Base-by-base conservation (phyloP, 2,329 filamentous ascomycete species). In the Xylariaceae sp. region DNA sequence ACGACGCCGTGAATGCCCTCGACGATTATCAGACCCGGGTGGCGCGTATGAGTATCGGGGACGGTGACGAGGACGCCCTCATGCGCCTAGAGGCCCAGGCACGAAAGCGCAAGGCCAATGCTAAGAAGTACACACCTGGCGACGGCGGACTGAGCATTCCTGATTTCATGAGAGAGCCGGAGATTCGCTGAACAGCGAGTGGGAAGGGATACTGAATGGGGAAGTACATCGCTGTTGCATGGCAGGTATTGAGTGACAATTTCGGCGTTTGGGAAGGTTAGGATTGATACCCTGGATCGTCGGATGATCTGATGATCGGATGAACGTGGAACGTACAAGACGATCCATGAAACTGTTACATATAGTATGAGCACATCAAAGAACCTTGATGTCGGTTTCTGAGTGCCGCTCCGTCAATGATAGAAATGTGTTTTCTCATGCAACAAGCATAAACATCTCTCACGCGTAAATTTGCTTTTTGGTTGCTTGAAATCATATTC, bases 161-260 rank as follows among this genome's bases (percentile, higher is more conserved):
- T 1, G 72, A 72, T 44, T 74, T 75, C 50, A 72, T 76, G 70
- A 64, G 72, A 27, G 74, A 77, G 23, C 70, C 72, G 1, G 73
- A 76, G 52, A 74, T 77, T 35, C 73, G 75, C 10, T 77, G 45
- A 29, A 13, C 2, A 23, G n/a, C n/a, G n/a, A 11, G 18, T 21
- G 2, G 3, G 10, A 20, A 42, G 6, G n/a, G 18, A 36, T 35
- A n/a, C 6, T 21, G 20, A 18, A 42, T 11, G 20, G 53, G 41
- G 27, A 45, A 35, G 9, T 9, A 40, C 35, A 18, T 51, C 15
- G 42, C n/a, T 37, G 44, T 10, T 52, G 16, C 35, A 50, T 39
- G 44, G 29, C 20, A 42, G n/a, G 35, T 37, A 18, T 18, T 15
- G 43, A 27, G 42, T 39, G 16, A 39, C 24, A 26, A 53, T 20